Percentiles rank a stretch among this genome's conserved stretches.
These are phyloP conservation scores for Sarocladium strictum DNA, from an alignment of 2,329 filamentous ascomycete species.

Conservation along the genomic window DNA sequence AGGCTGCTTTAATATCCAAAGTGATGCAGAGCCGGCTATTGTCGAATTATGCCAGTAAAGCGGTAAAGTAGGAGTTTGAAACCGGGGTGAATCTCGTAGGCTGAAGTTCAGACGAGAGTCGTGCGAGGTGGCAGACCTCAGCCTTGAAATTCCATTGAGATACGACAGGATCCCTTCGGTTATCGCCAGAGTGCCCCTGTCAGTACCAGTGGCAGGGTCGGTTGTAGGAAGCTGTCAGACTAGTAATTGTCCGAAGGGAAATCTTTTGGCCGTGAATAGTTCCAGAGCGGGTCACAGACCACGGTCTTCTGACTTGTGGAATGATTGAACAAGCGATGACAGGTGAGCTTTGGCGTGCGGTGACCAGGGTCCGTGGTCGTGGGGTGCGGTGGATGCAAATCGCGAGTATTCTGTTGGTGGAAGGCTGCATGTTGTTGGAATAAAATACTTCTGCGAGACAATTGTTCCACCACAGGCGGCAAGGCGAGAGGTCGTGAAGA, in stretches of 20 bases:
- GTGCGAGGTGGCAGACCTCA: neutral
- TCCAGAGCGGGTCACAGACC: neutral
- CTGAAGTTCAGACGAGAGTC: neutral
- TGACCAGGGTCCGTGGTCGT: neutral
- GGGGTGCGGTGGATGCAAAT: neutral
- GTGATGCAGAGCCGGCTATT: conserved; percentile 3
- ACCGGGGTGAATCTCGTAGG: neutral
- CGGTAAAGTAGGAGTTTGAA: neutral
- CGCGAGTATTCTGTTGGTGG: neutral
- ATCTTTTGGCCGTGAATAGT: conserved; percentile 1
- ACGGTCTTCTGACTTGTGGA: neutral
- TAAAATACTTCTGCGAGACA: neutral
- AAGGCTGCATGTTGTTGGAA: neutral
- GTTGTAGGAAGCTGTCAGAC: neutral
- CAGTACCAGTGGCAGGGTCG: neutral
- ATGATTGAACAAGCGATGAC: neutral
- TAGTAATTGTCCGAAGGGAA: conserved; percentile 7
- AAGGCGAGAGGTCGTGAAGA: neutral
- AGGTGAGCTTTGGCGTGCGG: neutral
- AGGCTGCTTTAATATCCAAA: conserved; percentile 3
- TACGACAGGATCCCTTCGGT: too few species aligned
- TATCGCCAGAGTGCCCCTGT: too few species aligned
- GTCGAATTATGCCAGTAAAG: neutral
- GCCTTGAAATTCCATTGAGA: too few species aligned
- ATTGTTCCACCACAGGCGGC: neutral